Percentiles rank a stretch among this genome's conserved stretches.
Conservation (phyloP, 805 yeast species). For the Nakazawaea ernobii region DNA sequence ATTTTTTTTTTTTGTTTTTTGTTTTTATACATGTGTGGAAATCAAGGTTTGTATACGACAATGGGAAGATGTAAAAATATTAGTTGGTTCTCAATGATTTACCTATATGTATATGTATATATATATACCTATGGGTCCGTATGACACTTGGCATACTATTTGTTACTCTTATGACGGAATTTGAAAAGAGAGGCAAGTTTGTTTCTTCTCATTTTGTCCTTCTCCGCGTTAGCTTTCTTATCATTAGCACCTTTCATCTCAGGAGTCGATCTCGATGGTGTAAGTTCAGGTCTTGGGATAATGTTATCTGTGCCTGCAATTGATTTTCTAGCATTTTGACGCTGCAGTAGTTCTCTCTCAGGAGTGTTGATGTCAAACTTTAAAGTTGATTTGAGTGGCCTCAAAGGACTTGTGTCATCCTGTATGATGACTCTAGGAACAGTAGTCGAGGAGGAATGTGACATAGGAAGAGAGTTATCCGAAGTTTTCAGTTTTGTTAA, state of each 20-base stretch:
- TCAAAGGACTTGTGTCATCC: constrained; percentile 2
- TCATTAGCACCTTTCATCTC: constrained; percentile 5
- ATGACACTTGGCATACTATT: not conserved
- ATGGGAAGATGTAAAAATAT: no score
- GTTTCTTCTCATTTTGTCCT: constrained; percentile 6
- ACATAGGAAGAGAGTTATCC: not conserved
- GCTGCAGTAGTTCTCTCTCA: not conserved
- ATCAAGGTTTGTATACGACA: no score
- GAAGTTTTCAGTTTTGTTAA: constrained; percentile 1
- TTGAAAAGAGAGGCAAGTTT: constrained; percentile 3
- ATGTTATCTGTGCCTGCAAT: not conserved
- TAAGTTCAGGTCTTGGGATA: constrained; percentile 2
- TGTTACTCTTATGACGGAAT: not conserved
- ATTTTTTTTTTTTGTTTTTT: no score
- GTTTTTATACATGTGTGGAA: no score
- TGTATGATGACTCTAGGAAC: constrained; percentile 2
- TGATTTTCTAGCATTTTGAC: constrained; percentile 2
- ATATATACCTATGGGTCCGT: no score
- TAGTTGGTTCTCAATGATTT: no score
- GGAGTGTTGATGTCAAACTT: constrained; percentile 6
- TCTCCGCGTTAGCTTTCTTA: not conserved
- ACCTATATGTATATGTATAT: no score
- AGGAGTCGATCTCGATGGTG: constrained; percentile 9
- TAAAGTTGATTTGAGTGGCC: constrained; percentile 8
- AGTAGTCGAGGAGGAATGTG: not conserved